These are phyloP conservation scores for Trichoderma koningii DNA, from an alignment of 2,329 filamentous ascomycete species.

Conservation along the genomic window DNA sequence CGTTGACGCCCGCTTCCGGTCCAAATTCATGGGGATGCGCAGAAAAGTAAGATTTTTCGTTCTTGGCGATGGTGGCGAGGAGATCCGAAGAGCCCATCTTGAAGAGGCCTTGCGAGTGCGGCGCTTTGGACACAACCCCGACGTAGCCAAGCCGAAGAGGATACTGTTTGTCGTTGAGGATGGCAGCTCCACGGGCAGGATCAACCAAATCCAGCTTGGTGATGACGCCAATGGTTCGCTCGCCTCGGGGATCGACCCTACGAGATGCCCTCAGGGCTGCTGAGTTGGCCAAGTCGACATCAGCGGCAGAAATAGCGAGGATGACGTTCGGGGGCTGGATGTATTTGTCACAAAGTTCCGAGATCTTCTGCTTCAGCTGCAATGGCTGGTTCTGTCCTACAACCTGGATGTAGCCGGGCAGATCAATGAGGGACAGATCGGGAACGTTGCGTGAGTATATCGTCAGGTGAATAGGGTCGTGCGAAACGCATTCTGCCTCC, in stretches of 20 bases:
- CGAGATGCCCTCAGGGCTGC: slow-evolving; percentile 87
- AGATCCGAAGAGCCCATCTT: slow-evolving; percentile 80
- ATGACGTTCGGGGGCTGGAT: slow-evolving; percentile 96
- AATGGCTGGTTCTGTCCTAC: slow-evolving; percentile 86
- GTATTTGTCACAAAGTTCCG: slow-evolving; percentile 96
- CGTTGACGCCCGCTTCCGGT: slow-evolving; percentile 67
- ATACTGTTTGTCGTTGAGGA: slow-evolving; percentile 88
- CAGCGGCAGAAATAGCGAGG: slow-evolving; percentile 92
- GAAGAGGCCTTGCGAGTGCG: slow-evolving; percentile 71
- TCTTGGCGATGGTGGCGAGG: slow-evolving; percentile 77
- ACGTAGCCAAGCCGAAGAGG: slow-evolving; percentile 94
- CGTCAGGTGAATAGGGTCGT: slow-evolving; percentile 93
- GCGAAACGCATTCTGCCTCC: slow-evolving; percentile 86
- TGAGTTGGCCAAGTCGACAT: slow-evolving; percentile 96
- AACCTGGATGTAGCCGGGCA: slow-evolving; percentile 97
- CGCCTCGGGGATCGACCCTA: slow-evolving; percentile 88
- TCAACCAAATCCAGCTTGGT: slow-evolving; percentile 99
- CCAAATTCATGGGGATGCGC: slow-evolving; percentile 81
- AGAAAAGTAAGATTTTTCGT: slow-evolving; percentile 85
- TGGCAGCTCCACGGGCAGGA: slow-evolving; percentile 71
- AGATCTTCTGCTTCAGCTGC: slow-evolving; percentile 92
- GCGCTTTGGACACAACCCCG: slow-evolving; percentile 85
- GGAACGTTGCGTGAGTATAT: slow-evolving; percentile 96
- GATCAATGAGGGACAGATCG: slow-evolving; percentile 91
- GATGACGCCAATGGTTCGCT: slow-evolving; percentile 96